Evolutionary conservation across 129 eudicot species (phyloP).

Genomic region (Lactuca sativa): DNA sequence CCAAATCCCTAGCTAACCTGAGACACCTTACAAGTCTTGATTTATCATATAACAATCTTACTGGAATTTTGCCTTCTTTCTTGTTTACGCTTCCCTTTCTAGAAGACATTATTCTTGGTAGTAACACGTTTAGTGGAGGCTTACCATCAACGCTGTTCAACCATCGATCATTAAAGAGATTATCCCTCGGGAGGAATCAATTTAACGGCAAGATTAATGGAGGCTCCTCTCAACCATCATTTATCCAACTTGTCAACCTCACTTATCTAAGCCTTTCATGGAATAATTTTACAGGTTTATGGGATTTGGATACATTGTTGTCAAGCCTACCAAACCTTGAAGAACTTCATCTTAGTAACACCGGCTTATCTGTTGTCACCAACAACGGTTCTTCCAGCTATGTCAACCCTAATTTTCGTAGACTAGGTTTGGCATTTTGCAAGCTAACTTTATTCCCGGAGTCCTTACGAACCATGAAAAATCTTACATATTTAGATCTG

Average conservation of each 20-base stretch:
- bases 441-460: background rate
- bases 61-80: background rate
- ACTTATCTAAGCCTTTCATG: background rate
- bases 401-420: background rate
- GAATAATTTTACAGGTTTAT: slow-evolving; percentile 8
- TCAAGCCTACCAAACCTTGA: background rate
- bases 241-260: background rate
- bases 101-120: background rate
- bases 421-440: slow-evolving; percentile 7
- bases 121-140: no score
- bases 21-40: background rate
- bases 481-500: background rate
- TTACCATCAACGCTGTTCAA: no score
- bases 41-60: background rate
- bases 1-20: slow-evolving; percentile 13
- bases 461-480: slow-evolving; percentile 4
- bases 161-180: no score
- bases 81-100: background rate
- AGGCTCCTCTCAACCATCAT: no score
- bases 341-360: background rate
- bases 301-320: slow-evolving; percentile 15
- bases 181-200: no score
- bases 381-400: background rate
- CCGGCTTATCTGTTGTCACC: background rate
- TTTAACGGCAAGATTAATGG: no score